These are phyloP conservation scores for Ophiocordyceps australis DNA, from an alignment of 2,329 filamentous ascomycete species.

Conservation along the genomic window DNA sequence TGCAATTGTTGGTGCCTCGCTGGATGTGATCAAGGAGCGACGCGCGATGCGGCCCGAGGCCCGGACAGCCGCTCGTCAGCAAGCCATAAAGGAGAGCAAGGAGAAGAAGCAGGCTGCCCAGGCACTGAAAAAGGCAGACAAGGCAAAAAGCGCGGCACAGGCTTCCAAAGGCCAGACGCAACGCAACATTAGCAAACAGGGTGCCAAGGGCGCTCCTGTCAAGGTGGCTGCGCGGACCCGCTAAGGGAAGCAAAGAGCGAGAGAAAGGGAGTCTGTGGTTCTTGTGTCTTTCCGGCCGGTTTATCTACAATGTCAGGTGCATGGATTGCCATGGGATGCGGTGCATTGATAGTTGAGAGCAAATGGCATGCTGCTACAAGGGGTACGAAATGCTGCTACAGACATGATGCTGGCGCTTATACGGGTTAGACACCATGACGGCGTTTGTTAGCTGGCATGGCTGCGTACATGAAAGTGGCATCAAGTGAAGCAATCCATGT, in stretches of 20 bases:
- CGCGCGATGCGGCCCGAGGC: slow-evolving; percentile 88
- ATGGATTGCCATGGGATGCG: slow-evolving; percentile 19
- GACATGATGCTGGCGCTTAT: too few species aligned
- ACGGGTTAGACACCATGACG: too few species aligned
- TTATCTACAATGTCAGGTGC: slow-evolving; percentile 22
- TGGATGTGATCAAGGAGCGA: slow-evolving; percentile 99
- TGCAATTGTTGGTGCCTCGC: slow-evolving; percentile 95
- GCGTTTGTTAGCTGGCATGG: too few species aligned
- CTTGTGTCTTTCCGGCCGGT: slow-evolving; percentile 23
- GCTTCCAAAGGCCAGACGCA: slow-evolving; percentile 60
- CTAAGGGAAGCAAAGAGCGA: slow-evolving; percentile 23
- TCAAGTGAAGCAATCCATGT: too few species aligned
- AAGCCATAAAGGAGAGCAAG: slow-evolving; percentile 95
- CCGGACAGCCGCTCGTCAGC: slow-evolving; percentile 72
- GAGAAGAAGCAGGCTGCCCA: slow-evolving; percentile 85
- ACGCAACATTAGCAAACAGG: slow-evolving; percentile 91
- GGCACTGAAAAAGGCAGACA: slow-evolving; percentile 95
- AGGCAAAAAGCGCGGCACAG: slow-evolving; percentile 75
- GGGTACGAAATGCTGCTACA: too few species aligned
- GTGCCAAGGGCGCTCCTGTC: slow-evolving; percentile 71
- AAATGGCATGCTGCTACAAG: slow-evolving; percentile 10
- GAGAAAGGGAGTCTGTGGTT: slow-evolving; percentile 18
- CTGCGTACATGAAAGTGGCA: too few species aligned
- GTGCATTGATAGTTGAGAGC: slow-evolving; percentile 22
- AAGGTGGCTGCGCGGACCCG: slow-evolving; percentile 80